These are phyloP conservation scores for Cladophialophora psammophila DNA, from an alignment of 2,329 filamentous ascomycete genomes.

Conservation along the genomic window DNA sequence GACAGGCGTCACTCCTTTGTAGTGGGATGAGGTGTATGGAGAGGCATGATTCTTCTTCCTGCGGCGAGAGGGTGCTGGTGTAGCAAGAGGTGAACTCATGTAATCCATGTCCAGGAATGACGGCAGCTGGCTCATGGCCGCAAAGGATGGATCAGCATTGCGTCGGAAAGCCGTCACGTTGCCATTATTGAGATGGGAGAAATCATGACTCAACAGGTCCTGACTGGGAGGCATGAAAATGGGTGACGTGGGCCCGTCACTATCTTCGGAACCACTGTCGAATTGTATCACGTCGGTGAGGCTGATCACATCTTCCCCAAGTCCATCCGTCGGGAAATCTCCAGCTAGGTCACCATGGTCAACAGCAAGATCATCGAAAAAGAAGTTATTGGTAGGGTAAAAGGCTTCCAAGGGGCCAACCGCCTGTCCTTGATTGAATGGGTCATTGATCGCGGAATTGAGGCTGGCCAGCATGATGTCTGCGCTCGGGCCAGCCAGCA, in stretches of 20 bases:
- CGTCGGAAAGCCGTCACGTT: conserved; percentile 80
- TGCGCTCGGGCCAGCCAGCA: conserved; percentile 57
- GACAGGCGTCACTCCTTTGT: conserved; percentile 41
- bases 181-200: conserved; percentile 65
- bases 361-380: conserved; percentile 47
- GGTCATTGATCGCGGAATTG: conserved; percentile 56
- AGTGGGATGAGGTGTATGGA: conserved; percentile 41
- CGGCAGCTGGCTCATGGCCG: conserved; percentile 51
- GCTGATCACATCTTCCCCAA: conserved; percentile 66
- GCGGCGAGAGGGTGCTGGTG: conserved; percentile 32
- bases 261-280: conserved; percentile 61
- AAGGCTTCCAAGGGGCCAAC: conserved; percentile 78
- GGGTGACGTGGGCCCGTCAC: conserved; percentile 51
- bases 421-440: conserved; percentile 60
- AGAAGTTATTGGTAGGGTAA: conserved; percentile 65
- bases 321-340: conserved; percentile 62
- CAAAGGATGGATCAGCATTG: conserved; percentile 57
- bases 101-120: conserved; percentile 48
- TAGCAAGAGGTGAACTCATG: conserved; percentile 35
- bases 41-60: conserved; percentile 36
- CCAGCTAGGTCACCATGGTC: conserved; percentile 66
- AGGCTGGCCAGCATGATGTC: conserved; percentile 82
- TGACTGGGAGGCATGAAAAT: conserved; percentile 49
- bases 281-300: conserved; percentile 78
- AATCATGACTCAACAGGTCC: conserved; percentile 29